These are phyloP conservation scores for Leptodermis oblonga DNA, from an alignment of 257 asterid species.

Conservation along the genomic window DNA sequence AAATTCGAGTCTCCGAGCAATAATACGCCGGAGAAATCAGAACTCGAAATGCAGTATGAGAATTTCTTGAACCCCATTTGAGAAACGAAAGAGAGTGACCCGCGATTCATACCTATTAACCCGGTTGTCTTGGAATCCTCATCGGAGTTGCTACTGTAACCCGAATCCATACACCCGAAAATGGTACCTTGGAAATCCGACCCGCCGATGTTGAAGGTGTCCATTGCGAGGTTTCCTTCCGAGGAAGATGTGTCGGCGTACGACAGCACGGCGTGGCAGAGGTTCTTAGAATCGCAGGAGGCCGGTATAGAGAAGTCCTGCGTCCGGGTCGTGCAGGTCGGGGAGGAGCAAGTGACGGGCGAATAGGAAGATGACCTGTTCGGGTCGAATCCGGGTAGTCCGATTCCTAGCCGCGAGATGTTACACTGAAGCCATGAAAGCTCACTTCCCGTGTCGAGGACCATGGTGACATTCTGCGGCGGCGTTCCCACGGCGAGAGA, in stretches of 20 bases:
- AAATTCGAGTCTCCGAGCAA: conserved; percentile 63
- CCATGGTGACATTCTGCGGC: conserved; percentile 89
- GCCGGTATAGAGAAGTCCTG: conserved; percentile 85
- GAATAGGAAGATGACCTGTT: conserved; percentile 47
- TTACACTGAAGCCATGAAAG: conserved; percentile 92
- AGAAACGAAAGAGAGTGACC: conserved; percentile 69
- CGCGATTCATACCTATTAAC: conserved; percentile 94
- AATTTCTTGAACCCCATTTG: conserved; percentile 82
- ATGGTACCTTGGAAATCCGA: conserved; percentile 50
- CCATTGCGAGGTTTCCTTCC: conserved; percentile 69
- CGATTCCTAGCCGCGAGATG: conserved; percentile 23
- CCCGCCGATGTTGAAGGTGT: conserved; percentile 56
- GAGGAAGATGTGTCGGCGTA: conserved; percentile 80
- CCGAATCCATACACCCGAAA: conserved; percentile 91
- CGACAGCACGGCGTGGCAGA: conserved; percentile 75
- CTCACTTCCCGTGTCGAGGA: conserved; percentile 92
- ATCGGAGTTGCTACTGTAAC: conserved; percentile 53
- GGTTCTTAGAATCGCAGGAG: conserved; percentile 66
- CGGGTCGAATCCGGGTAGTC: conserved; percentile 54
- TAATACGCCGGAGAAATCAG: conserved; percentile 61
- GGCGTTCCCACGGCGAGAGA: conserved; percentile 79
- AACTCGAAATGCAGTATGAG: conserved; percentile 77
- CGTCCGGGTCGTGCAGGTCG: conserved; percentile 77
- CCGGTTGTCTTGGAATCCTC: conserved; percentile 82
- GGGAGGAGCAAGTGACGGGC: conserved; percentile 61